A percentile compares a stretch with the other conserved stretches of the same genome.
Evolutionary conservation across 179 eudicot species (phyloP).

Genomic region (Carnegiea gigantea): DNA sequence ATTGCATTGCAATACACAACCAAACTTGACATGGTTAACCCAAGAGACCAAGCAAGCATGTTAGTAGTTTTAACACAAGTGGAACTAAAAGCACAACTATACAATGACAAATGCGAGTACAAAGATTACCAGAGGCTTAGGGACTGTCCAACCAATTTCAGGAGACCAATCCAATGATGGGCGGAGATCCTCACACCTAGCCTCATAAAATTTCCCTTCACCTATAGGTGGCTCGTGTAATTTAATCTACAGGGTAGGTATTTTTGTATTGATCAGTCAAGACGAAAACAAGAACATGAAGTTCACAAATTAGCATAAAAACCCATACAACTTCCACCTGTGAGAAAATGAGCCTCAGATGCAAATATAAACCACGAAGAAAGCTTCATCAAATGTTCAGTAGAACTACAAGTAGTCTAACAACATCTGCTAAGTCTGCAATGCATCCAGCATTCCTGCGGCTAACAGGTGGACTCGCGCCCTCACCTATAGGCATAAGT

Average conservation of each 20-base stretch:
- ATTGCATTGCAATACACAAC: neutral
- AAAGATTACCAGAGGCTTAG: constrained; percentile 43
- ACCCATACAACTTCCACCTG: neutral
- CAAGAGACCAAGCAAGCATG: neutral
- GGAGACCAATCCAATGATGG: constrained; percentile 83
- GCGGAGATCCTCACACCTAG: constrained; percentile 60
- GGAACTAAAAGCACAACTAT: neutral
- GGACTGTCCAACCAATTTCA: constrained; percentile 65
- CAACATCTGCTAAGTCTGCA: neutral
- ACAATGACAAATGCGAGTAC: neutral
- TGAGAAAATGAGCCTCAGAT: neutral
- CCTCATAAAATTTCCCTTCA: constrained; percentile 58
- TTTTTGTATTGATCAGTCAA: neutral
- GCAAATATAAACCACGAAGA: neutral
- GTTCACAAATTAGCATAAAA: neutral
- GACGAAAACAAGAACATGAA: constrained; percentile 1
- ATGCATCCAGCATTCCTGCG: neutral
- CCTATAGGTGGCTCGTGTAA: constrained; percentile 64
- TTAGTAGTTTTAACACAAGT: neutral
- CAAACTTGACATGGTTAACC: neutral
- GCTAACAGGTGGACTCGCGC: neutral
- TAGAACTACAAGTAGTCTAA: neutral
- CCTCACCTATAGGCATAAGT: neutral
- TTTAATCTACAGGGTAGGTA: constrained; percentile 38
- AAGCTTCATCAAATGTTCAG: neutral